Conservation (phyloP, 805 yeast genomes). For the Cyberlindnera euphorbiiphila region DNA sequence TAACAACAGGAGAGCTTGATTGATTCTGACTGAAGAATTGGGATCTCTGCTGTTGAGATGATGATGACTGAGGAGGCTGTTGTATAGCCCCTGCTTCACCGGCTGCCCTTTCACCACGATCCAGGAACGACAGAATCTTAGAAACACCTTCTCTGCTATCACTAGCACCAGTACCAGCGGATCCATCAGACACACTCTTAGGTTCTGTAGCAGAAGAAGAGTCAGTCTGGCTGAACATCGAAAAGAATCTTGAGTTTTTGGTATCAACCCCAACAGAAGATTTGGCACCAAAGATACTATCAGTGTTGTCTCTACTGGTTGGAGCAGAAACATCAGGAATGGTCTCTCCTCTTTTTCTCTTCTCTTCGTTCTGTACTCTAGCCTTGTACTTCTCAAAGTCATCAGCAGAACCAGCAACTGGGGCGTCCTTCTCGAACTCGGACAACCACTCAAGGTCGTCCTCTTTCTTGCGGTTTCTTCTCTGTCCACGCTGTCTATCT, state of each 20-base stretch:
- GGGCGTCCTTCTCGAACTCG: constrained; percentile 21
- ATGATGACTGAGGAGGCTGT: neutral
- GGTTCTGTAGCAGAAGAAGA: constrained; percentile 7
- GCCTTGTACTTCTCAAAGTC: constrained; percentile 41
- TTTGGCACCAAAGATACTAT: constrained; percentile 23
- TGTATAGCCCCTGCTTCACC: constrained; percentile 4
- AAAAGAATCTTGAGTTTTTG: constrained; percentile 28
- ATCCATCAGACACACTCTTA: neutral
- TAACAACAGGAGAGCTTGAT: constrained; percentile 9
- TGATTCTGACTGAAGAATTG: constrained; percentile 15
- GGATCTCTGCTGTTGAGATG: constrained; percentile 9
- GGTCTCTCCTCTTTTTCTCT: constrained; percentile 31
- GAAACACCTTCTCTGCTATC: constrained; percentile 20
- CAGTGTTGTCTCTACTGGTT: constrained; percentile 17
- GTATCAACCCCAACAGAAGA: constrained; percentile 15
- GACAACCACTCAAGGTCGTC: constrained; percentile 22
- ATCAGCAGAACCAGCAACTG: constrained; percentile 24
- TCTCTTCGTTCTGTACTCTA: constrained; percentile 34
- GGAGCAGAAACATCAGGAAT: constrained; percentile 6
- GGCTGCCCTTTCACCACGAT: constrained; percentile 19
- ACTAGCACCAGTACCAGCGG: neutral
- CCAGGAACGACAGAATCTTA: constrained; percentile 26
- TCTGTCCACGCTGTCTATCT: constrained; percentile 11
- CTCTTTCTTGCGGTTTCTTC: constrained; percentile 14
- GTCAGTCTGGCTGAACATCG: constrained; percentile 26